Evolutionary conservation across 345 rosid species (phyloP), one percentile per base, ranked within the genome.

Genomic region (Trapa bicornis): DNA sequence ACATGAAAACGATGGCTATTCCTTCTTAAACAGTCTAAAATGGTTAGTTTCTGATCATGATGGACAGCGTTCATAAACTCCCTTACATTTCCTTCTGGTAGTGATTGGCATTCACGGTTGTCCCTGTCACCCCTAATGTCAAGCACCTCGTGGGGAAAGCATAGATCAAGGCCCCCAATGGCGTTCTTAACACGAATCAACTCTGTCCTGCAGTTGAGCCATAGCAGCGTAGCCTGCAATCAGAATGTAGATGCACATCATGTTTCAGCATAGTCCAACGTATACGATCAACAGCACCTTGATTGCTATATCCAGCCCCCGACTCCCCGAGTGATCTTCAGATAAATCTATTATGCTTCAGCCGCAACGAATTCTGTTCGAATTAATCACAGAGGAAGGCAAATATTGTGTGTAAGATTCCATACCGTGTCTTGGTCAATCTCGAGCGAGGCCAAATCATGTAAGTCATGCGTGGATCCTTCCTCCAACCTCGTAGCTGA

Each of bases 201-300:
- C 70, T 89, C 89, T 64, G 80, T 71, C 84, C 83, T 72, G 77
- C 97, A 89, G 67, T 74, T 75, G 72, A 66, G 73, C 89, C 85
- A 84, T 67, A 87, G 70, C 69, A 82, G 71, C 71, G 83, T 87
- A 71, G 65, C 84, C 97, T 89, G 90, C 74, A 71, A 77, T 66
- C 67, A 65, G 60, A 80, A n/a, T 70, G 71, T 52, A 11, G 64
- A 67, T 8, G 48, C 39, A 53, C 29, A 61, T 67, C 36, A 67
- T 48, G 9, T 36, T 64, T 58, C 33, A 63, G 47, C 47, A 37
- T 37, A 61, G 16, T 50, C 48, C 7, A 50, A 13, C 2, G 17
- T 14, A 14, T 50, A 14, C 0, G n/a, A 22, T 50, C 11, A 50
- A 50, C 56, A 15, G 56, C 56, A 50, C 15, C 22, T 45, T 22